These are phyloP conservation scores for Apiotrichum mycotoxinovorans DNA, from an alignment of 1,284 basidiomycete genomes.

Conservation along the genomic window DNA sequence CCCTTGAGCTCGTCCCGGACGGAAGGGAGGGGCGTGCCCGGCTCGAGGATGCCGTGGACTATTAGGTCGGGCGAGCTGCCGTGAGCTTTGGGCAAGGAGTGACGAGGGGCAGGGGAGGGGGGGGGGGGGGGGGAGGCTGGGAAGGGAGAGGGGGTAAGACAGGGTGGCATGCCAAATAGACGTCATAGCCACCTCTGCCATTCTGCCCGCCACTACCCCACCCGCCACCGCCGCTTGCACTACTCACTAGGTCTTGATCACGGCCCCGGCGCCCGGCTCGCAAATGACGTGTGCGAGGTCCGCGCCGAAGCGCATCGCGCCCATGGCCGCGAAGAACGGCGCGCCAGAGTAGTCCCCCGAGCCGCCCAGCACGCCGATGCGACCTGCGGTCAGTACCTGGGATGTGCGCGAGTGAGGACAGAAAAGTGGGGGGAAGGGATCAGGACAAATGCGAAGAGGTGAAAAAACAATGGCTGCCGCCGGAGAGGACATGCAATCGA, in stretches of 20 bases:
- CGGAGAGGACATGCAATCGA: too few species aligned
- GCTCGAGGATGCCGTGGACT: conserved; percentile 79
- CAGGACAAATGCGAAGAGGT: not conserved
- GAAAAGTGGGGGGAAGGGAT: not conserved
- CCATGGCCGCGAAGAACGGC: conserved; percentile 88
- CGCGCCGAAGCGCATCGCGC: conserved; percentile 79
- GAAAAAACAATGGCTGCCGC: too few species aligned
- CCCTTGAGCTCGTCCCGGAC: conserved; percentile 57
- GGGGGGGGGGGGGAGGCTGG: too few species aligned
- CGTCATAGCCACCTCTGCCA: too few species aligned
- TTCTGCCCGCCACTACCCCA: too few species aligned
- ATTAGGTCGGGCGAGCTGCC: conserved; percentile 70
- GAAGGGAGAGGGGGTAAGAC: too few species aligned
- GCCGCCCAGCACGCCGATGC: conserved; percentile 90
- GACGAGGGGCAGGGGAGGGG: too few species aligned
- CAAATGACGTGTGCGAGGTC: conserved; percentile 97
- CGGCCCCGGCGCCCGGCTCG: conserved; percentile 77
- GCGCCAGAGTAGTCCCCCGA: conserved; percentile 94
- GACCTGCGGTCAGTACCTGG: conserved; percentile 52
- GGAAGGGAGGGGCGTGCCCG: conserved; percentile 15
- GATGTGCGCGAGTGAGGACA: not conserved
- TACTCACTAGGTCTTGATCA: conserved; percentile 82
- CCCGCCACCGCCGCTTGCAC: not conserved
- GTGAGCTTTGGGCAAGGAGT: not conserved
- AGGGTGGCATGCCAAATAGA: too few species aligned